These are phyloP conservation scores for Chlorencoelia australis DNA, from an alignment of 2,329 filamentous ascomycete genomes.

Conservation along the genomic window DNA sequence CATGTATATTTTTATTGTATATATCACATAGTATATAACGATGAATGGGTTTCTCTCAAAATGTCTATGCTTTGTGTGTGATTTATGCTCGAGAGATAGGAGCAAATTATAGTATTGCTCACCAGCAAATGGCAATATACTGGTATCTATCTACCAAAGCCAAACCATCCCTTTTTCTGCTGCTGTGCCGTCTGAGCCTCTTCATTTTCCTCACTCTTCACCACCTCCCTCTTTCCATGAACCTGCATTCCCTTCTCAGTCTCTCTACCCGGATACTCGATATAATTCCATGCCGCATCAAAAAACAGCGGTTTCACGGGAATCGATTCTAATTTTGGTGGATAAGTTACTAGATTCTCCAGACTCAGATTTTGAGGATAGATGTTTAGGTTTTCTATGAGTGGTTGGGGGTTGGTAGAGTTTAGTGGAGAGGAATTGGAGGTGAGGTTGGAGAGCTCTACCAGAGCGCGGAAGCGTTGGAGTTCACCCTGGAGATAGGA, in stretches of 20 bases:
- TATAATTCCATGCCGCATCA: constrained; percentile 96
- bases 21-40: too few relatives aligned
- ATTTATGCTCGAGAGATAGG: background rate
- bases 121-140: background rate
- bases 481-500: constrained; percentile 59
- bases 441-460: constrained; percentile 63
- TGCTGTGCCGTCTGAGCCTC: constrained; percentile 23
- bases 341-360: constrained; percentile 74
- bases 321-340: constrained; percentile 70
- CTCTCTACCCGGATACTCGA: constrained; percentile 69
- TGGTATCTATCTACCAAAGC: constrained; percentile 38
- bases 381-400: constrained; percentile 65
- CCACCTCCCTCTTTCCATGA: too few relatives aligned
- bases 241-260: too few relatives aligned
- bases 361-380: constrained; percentile 67
- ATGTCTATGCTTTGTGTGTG: background rate
- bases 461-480: constrained; percentile 73
- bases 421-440: constrained; percentile 27
- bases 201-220: constrained; percentile 12
- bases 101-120: background rate
- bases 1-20: too few relatives aligned
- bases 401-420: too few relatives aligned
- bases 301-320: constrained; percentile 94
- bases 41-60: too few relatives aligned
- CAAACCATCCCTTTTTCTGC: constrained; percentile 68